Conservation (phyloP, 257 asterid species). For the Mentha longifolia region DNA sequence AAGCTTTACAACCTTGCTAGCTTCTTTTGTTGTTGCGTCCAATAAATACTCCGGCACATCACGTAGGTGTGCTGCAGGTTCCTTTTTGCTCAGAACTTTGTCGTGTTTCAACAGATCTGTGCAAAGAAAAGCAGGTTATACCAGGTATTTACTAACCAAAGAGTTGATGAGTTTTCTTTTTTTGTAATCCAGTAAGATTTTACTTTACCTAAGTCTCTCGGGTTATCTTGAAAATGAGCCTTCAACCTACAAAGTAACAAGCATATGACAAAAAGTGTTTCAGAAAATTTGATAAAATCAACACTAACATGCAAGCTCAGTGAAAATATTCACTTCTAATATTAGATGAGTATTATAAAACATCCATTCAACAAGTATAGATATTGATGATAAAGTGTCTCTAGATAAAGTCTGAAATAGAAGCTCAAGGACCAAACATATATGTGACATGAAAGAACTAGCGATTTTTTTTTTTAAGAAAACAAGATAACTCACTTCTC, state of each 20-base stretch:
- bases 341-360: neutral
- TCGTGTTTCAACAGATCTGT: constrained; percentile 92
- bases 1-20: constrained; percentile 90
- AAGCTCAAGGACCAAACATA: constrained; percentile 10
- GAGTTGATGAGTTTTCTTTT: neutral
- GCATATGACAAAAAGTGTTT: constrained; percentile 4
- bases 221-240: constrained; percentile 95
- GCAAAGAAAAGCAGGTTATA: constrained; percentile 31
- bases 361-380: constrained; percentile 1
- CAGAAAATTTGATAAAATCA: constrained; percentile 21
- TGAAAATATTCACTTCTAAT: neutral
- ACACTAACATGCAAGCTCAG: neutral
- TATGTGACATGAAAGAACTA: constrained; percentile 2
- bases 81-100: constrained; percentile 78
- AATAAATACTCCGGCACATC: constrained; percentile 84
- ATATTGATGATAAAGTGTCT: neutral
- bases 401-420: constrained; percentile 3
- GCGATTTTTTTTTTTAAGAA: neutral
- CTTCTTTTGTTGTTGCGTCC: constrained; percentile 95
- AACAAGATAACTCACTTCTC: constrained; percentile 69
- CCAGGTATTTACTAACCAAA: neutral
- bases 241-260: constrained; percentile 62
- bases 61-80: constrained; percentile 79
- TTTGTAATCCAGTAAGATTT: neutral
- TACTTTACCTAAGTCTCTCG: constrained; percentile 88